Evolutionary conservation across 345 rosid species (phyloP).

Genomic region (Citrus sp.): DNA sequence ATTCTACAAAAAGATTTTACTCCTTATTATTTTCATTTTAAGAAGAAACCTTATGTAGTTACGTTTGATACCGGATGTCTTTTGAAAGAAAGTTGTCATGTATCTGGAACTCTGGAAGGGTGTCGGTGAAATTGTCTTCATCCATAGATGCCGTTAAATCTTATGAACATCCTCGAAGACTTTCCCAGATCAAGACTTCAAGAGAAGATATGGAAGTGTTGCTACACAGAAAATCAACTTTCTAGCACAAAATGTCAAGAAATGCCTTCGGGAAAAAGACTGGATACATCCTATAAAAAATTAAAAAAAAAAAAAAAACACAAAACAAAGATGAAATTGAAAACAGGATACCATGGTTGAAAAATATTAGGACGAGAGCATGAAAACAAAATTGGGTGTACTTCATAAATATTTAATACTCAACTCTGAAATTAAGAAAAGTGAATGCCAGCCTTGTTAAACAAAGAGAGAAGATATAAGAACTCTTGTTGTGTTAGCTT

Average conservation of each 20-base stretch:
- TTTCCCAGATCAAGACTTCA: not conserved
- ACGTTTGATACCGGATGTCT: too few species aligned
- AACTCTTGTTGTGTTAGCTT: constrained; percentile 79
- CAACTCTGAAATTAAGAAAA: constrained; percentile 37
- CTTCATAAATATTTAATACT: not conserved
- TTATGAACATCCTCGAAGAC: not conserved
- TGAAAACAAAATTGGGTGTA: not conserved
- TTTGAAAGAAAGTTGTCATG: too few species aligned
- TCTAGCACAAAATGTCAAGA: not conserved
- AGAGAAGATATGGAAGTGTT: not conserved
- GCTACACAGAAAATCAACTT: not conserved
- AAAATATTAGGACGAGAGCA: too few species aligned
- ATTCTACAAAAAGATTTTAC: too few species aligned
- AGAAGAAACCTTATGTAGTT: too few species aligned
- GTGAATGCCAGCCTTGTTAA: constrained; percentile 86
- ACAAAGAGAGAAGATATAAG: constrained; percentile 70
- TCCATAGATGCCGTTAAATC: too few species aligned
- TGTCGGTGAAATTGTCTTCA: not conserved
- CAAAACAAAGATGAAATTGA: too few species aligned
- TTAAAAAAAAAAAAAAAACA: too few species aligned
- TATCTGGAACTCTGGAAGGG: too few species aligned
- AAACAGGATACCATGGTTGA: not conserved
- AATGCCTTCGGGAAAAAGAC: not conserved
- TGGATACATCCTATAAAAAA: not conserved
- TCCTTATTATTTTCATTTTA: too few species aligned